Evolutionary conservation across 805 yeast species (phyloP).

Genomic region (Candida xiaguanensis): DNA sequence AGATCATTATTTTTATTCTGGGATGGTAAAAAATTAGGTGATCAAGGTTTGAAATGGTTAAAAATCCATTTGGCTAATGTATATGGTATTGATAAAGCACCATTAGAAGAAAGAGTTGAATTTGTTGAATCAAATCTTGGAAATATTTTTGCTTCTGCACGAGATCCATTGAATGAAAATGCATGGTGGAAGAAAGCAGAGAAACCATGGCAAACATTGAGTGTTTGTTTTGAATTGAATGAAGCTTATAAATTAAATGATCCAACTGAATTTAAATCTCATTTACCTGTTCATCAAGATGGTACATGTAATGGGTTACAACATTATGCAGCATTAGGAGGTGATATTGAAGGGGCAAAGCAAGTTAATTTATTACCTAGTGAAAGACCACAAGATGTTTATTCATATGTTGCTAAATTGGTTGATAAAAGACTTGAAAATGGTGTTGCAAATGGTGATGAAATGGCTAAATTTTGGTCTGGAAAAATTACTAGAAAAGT

Average conservation of each 20-base stretch:
- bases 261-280: constrained; percentile 15
- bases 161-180: constrained; percentile 21
- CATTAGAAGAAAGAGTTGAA: constrained; percentile 27
- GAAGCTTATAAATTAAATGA: constrained; percentile 16
- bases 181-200: constrained; percentile 38
- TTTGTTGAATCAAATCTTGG: constrained; percentile 23
- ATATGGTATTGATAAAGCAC: constrained; percentile 58
- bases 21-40: constrained; percentile 34
- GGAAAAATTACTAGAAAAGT: constrained; percentile 27
- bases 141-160: constrained; percentile 24
- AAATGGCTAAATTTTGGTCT: constrained; percentile 15
- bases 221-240: constrained; percentile 33
- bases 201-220: constrained; percentile 38
- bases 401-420: constrained; percentile 26
- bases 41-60: constrained; percentile 33
- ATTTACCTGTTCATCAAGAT: constrained; percentile 38
- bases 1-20: constrained; percentile 38
- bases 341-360: constrained; percentile 33
- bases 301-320: constrained; percentile 46
- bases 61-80: constrained; percentile 36
- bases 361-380: constrained; percentile 34
- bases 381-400: constrained; percentile 26
- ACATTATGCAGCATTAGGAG: constrained; percentile 43
- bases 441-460: constrained; percentile 3
- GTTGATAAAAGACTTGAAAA: constrained; percentile 16